Conservation (phyloP, 768 basidiomycete species). For the Boletus rufocinnamomeus region DNA sequence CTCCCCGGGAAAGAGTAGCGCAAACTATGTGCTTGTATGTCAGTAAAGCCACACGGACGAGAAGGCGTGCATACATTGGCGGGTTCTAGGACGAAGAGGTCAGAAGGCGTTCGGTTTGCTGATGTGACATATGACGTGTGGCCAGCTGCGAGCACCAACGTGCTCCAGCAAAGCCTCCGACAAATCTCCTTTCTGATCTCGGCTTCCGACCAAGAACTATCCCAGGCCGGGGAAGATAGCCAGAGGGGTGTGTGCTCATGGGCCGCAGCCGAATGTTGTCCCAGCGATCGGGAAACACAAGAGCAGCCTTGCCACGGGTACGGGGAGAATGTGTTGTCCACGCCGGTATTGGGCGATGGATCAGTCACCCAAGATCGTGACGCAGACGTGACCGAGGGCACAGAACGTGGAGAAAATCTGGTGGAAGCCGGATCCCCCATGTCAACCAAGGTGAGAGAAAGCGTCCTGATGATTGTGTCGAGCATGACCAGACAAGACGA, state of each 20-base stretch:
- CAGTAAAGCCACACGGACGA: conserved; percentile 3
- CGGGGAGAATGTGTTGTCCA: conserved; percentile 2
- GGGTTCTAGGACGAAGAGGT: conserved; percentile 62
- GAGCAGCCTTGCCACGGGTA: conserved; percentile 40
- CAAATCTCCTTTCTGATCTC: conserved; percentile 73
- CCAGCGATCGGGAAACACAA: conserved; percentile 54
- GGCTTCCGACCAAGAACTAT: conserved; percentile 52
- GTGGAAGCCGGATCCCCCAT: conserved; percentile 53
- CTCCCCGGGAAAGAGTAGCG: conserved; percentile 78
- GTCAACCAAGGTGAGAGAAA: conserved; percentile 62
- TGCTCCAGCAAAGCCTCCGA: conserved; percentile 73
- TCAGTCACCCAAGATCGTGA: conserved; percentile 14
- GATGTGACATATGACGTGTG: conserved; percentile 63
- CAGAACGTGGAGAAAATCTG: conserved; percentile 49
- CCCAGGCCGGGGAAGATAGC: conserved; percentile 67
- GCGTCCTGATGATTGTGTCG: conserved; percentile 65
- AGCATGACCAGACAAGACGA: conserved; percentile 60
- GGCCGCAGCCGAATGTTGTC: conserved; percentile 50
- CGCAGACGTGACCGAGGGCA: conserved; percentile 43
- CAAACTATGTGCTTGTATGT: conserved; percentile 47
- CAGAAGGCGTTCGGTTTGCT: conserved; percentile 38
- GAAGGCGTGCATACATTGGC: conserved; percentile 53
- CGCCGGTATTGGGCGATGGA: background rate
- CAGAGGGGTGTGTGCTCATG: conserved; percentile 60
- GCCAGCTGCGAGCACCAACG: conserved; percentile 62